Conservation (phyloP, 2,329 filamentous ascomycete genomes). For the Fusarium incarnatum region DNA sequence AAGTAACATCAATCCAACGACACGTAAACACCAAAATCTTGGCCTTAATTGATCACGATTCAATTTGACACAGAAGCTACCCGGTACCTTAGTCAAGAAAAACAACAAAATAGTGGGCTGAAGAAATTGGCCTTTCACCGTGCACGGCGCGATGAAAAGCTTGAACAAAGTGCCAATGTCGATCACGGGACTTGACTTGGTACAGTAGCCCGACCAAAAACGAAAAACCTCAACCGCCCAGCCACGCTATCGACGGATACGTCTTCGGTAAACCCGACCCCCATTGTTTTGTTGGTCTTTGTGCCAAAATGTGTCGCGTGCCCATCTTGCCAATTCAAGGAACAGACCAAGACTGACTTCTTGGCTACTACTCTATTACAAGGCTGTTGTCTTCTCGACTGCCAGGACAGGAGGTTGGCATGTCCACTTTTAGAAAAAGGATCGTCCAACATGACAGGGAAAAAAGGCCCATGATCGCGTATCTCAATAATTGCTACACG, state of each 20-base stretch:
- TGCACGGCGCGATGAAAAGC: conserved; percentile 1
- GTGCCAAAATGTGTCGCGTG: conserved; percentile 27
- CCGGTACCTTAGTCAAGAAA: neutral
- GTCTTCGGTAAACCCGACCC: conserved; percentile 22
- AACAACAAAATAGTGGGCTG: neutral
- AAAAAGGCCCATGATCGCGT: conserved; percentile 6
- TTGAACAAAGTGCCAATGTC: conserved; percentile 4
- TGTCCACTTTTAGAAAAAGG: conserved; percentile 10
- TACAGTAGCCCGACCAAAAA: too few species aligned
- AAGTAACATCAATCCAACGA: neutral
- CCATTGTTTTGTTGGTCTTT: neutral
- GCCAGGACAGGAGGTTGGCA: neutral
- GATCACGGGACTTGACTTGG: conserved; percentile 1
- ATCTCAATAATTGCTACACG: conserved; percentile 6
- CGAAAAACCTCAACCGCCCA: neutral
- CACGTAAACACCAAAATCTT: neutral
- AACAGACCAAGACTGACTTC: neutral
- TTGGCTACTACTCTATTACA: neutral
- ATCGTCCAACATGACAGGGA: conserved; percentile 21
- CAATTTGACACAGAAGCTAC: neutral
- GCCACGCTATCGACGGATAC: neutral
- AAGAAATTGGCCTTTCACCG: neutral
- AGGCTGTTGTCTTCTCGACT: neutral
- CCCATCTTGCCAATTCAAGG: conserved; percentile 20
- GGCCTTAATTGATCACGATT: neutral